phyloP scores from a whole-genome alignment of 495 filamentous ascomycete genomes.

The Usnea hakonensis region DNA sequence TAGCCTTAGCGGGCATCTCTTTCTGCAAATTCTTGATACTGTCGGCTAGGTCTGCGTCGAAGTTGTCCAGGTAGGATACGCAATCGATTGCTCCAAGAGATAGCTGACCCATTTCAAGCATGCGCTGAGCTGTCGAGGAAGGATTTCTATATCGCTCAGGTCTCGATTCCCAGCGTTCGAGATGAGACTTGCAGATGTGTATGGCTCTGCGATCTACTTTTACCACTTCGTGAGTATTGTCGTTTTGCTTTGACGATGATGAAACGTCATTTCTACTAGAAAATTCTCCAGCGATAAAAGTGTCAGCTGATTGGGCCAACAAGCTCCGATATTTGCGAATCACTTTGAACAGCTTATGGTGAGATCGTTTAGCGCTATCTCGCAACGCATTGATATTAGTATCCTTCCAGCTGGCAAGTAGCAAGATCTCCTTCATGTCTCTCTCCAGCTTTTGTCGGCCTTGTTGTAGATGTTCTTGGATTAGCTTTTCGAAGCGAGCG shows the following conservation, averaged over 20 bases:
- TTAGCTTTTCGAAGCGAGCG: constrained; percentile 54
- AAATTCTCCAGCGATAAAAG: constrained; percentile 56
- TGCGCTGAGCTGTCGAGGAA: constrained; percentile 52
- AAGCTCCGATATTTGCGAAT: constrained; percentile 78
- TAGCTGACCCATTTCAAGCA: constrained; percentile 49
- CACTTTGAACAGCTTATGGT: constrained; percentile 83
- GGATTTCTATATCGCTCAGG: constrained; percentile 66
- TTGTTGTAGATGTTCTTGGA: constrained; percentile 52
- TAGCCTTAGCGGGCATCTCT: constrained; percentile 67
- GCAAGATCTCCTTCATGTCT: constrained; percentile 76
- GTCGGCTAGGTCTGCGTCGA: constrained; percentile 56
- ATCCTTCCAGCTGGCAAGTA: constrained; percentile 92
- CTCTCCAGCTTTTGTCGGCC: constrained; percentile 67
- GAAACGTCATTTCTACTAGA: neutral
- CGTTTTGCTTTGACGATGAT: constrained; percentile 10
- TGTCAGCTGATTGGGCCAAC: constrained; percentile 62
- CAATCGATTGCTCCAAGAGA: constrained; percentile 47
- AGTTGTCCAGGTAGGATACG: constrained; percentile 53
- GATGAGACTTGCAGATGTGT: constrained; percentile 41
- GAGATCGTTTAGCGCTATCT: constrained; percentile 82
- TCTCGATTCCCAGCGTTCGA: constrained; percentile 50
- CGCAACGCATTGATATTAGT: constrained; percentile 82
- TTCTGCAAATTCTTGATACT: constrained; percentile 65
- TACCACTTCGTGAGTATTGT: constrained; percentile 18
- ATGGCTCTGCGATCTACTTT: constrained; percentile 40